Evolutionary conservation across 176 grass and related monocot species (phyloP), one percentile per base, ranked within the genome.

Genomic region (Lolium multiflorum): DNA sequence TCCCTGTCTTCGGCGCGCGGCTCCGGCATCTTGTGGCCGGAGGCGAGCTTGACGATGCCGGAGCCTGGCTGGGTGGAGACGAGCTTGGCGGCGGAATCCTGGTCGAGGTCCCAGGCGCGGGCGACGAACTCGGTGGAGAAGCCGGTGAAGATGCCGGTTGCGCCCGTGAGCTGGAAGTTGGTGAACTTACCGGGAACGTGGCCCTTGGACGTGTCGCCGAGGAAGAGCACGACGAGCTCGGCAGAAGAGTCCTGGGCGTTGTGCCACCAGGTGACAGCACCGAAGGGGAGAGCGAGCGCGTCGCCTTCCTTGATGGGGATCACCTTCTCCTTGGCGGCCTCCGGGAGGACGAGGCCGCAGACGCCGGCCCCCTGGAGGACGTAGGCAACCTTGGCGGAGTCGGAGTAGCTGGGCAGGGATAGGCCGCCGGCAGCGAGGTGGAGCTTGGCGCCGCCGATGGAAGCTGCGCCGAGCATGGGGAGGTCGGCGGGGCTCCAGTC

Each of bases 361-460:
- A 57, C 56, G 7, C 91, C 91, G 18, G 18, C 61, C 26, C 90
- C 82, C 82, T 89, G 82, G 75, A 97, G 92, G 1, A 94, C 90
- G 90, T 97, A 97, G 31, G 92, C 90, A 20, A 97, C 92, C 70
- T 94, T 97, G 50, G 92, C 83, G 41, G 94, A 97, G 77, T 97
- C 94, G 6, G 94, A 94, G 80, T 97, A 97, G 79, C 57, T 87
- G 7, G 94, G 94, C 8, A 93, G 68, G 8, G 94, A 83, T 11
- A 97, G 82, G 7, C 94, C 94, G 0, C 81, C 80, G 68, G 82
- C 78, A 31, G 80, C 20, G 51, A 97, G 77, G 21, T 76, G 56
- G 83, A 97, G 90, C 88, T 97, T 97, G 26, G 92, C 88, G 4
- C 86, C 94, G n/a, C 92, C 94, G 54, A 97, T 97, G 76, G 83